Percentiles rank a stretch among this genome's conserved stretches.
Evolutionary conservation across 164 flowering plant species (phyloP).

Genomic region (Aristolochia californica): DNA sequence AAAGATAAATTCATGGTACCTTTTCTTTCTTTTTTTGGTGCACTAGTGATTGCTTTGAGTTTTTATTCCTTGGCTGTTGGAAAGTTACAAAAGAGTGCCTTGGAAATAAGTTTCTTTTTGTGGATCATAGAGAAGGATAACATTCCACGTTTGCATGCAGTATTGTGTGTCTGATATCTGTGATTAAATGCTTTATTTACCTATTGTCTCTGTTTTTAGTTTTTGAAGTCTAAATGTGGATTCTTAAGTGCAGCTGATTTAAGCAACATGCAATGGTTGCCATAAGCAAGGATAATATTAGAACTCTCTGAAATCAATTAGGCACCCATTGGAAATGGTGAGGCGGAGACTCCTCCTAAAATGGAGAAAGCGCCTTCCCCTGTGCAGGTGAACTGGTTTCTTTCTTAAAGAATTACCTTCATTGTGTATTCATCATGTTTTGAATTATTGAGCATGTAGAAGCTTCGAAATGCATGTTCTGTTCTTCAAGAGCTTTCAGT

Average conservation of each 20-base stretch:
- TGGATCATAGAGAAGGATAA: no score
- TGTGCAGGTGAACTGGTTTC: conserved; percentile 31
- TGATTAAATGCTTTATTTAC: no score
- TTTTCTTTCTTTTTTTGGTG: no score
- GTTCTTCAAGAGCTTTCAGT: neutral
- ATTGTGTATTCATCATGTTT: neutral
- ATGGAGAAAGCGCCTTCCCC: conserved; percentile 55
- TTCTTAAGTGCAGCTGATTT: conserved; percentile 6
- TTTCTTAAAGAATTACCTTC: neutral
- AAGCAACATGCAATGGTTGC: neutral
- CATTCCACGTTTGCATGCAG: no score
- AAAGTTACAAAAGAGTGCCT: no score
- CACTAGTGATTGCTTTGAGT: no score
- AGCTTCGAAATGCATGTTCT: neutral
- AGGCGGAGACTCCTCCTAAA: conserved; percentile 50
- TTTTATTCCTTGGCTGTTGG: no score
- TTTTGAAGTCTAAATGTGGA: neutral
- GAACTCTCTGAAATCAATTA: neutral
- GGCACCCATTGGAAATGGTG: conserved; percentile 55
- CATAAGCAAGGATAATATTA: neutral
- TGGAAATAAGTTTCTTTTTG: no score
- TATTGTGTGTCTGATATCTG: no score
- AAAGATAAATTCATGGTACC: no score
- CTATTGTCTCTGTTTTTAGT: neutral
- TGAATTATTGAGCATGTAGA: no score